phyloP scores from a whole-genome alignment of 2,329 filamentous ascomycete genomes.

The Fusarium albidum region DNA sequence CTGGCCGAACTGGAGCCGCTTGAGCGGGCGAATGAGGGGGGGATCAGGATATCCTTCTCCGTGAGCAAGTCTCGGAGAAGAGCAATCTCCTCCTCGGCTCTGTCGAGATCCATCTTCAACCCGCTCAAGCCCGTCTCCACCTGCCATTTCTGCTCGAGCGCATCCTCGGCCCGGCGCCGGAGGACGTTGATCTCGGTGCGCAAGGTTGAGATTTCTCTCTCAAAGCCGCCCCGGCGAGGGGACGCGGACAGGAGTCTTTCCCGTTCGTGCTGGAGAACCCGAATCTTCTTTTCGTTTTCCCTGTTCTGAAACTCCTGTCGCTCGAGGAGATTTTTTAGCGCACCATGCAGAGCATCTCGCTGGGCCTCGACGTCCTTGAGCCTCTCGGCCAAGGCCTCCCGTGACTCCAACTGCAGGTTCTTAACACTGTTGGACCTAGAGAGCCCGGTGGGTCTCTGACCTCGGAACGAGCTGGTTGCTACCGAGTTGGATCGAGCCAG shows the following conservation, averaged over 20 bases:
- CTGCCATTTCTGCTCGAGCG: conserved; percentile 94
- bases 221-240: conserved; percentile 80
- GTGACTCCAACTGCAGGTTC: conserved; percentile 60
- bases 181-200: conserved; percentile 86
- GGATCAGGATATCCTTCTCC: conserved; percentile 83
- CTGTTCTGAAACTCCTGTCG: conserved; percentile 86
- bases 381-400: conserved; percentile 77
- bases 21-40: conserved; percentile 62
- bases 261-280: conserved; percentile 78
- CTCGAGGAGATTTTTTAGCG: conserved; percentile 84
- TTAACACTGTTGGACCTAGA: conserved; percentile 69
- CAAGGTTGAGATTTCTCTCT: conserved; percentile 80
- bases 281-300: conserved; percentile 83
- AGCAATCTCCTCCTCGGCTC: conserved; percentile 89
- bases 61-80: conserved; percentile 81
- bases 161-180: conserved; percentile 88
- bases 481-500: conserved; percentile 74
- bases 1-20: conserved; percentile 46
- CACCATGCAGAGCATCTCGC: conserved; percentile 88
- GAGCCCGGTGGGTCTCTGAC: conserved; percentile 52
- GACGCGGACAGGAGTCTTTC: conserved; percentile 74
- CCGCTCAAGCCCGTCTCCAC: conserved; percentile 90
- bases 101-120: conserved; percentile 95
- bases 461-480: conserved; percentile 60
- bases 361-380: conserved; percentile 94